A percentile compares a stretch with the other conserved stretches of the same genome.
phyloP scores from a whole-genome alignment of 2,329 filamentous ascomycete species.

The Penicillium decumbens region DNA sequence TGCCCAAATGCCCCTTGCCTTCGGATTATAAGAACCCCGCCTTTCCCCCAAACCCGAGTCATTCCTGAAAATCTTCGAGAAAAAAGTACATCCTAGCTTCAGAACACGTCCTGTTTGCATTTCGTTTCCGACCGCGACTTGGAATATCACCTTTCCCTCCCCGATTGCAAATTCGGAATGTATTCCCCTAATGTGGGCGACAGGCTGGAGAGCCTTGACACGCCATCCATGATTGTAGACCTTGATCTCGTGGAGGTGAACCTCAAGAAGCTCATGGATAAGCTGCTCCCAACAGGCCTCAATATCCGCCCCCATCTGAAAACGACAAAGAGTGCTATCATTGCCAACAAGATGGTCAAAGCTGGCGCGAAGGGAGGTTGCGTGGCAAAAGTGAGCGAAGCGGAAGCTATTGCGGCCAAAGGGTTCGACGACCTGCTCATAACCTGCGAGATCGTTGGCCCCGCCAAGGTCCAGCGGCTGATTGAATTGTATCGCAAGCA shows the following conservation, averaged over 20 bases:
- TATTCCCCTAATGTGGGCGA: slow-evolving; percentile 46
- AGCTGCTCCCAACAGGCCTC: slow-evolving; percentile 45
- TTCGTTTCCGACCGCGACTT: neutral
- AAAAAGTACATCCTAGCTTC: neutral
- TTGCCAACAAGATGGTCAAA: slow-evolving; percentile 43
- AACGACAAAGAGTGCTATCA: slow-evolving; percentile 48
- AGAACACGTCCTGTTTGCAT: neutral
- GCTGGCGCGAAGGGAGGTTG: slow-evolving; percentile 51
- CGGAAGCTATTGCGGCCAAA: slow-evolving; percentile 41
- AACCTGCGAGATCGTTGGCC: slow-evolving; percentile 50
- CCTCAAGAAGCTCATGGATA: slow-evolving; percentile 45
- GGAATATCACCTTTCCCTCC: neutral
- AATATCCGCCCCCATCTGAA: slow-evolving; percentile 52
- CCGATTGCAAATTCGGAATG: slow-evolving; percentile 18
- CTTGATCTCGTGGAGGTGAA: slow-evolving; percentile 51
- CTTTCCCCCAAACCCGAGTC: neutral
- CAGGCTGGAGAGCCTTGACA: slow-evolving; percentile 46
- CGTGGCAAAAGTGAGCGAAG: slow-evolving; percentile 51
- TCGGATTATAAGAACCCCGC: neutral
- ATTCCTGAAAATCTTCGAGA: neutral
- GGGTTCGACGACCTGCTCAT: slow-evolving; percentile 51
- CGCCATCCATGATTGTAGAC: slow-evolving; percentile 54
- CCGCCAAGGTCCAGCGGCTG: slow-evolving; percentile 45
- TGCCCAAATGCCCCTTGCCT: neutral
- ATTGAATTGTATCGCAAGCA: slow-evolving; percentile 44